Evolutionary conservation across 2,329 filamentous ascomycete genomes (phyloP), one percentile per base, ranked within the genome.

Genomic region (Fusarium udum): DNA sequence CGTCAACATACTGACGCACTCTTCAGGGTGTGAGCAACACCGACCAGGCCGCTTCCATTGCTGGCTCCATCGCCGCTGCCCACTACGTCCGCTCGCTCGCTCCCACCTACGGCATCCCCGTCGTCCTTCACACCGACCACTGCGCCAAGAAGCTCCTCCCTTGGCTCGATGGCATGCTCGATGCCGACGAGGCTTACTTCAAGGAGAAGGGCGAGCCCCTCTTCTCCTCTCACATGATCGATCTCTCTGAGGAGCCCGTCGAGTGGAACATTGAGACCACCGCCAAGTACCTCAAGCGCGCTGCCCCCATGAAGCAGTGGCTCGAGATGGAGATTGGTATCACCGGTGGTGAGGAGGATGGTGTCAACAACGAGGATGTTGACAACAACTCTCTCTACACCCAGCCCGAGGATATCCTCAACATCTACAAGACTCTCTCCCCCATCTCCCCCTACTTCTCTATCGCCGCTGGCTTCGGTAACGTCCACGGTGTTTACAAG

Each of bases 401-500:
- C 53, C 96, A 99, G 87, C 95, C 95, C 77, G 94, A 97, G 88
- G 95, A 98, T 80, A 97, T 98, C 84, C 92, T 93, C 86, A 89
- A 92, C 81, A 97, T 98, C 87, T 93, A 95, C 89, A 91, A 95
- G 85, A 91, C 93, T 64, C 91, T 99, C 77, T 88, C 90, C 75
- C 87, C 93, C 78, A 95, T 98, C 87, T 95, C 92, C 77, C 93
- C 94, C 77, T 97, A 97, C 90, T 99, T 98, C 90, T 97, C 94
- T 82, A 98, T 98, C 80, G 95, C 95, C 77, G 96, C 96, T 81
- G 96, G 95, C 78, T 99, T 99, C 87, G 96, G 96, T 78, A 99
- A 99, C 85, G 96, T 98, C 70, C 96, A 99, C 89, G 96, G 96
- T 85, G 95, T 99, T 80, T 98, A 98, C 92, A 97, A 97, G 90